Conservation (phyloP, 441 rosid species). For the Euphorbia celastroides region DNA sequence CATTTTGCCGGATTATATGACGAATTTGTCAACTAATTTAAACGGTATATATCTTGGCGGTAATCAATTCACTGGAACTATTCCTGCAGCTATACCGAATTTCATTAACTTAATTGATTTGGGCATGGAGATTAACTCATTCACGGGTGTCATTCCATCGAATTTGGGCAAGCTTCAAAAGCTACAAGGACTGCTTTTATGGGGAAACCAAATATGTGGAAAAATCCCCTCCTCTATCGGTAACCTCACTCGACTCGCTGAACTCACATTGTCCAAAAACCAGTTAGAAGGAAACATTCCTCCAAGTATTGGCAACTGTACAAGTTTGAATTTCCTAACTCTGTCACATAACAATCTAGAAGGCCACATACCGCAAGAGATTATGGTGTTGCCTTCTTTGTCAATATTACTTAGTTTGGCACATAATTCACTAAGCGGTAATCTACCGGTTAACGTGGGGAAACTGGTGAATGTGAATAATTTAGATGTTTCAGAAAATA, state of each 20-base stretch:
- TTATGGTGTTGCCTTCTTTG: neutral
- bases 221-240: neutral
- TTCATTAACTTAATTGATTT: neutral
- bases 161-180: neutral
- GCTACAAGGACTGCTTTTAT: neutral
- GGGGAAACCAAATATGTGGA: neutral
- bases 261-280: neutral
- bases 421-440: neutral
- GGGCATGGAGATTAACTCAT: neutral
- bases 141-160: conserved; percentile 2
- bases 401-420: neutral
- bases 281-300: neutral
- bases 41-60: neutral
- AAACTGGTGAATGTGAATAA: neutral
- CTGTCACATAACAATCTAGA: neutral
- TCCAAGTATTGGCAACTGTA: neutral
- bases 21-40: conserved; percentile 5
- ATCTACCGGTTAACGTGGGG: neutral
- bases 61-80: neutral
- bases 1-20: conserved; percentile 1
- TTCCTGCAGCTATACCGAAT: neutral
- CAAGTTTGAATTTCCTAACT: neutral
- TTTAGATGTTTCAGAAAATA: neutral
- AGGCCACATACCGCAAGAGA: neutral
- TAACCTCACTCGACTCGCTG: neutral